These are phyloP conservation scores for Candida loeiensis DNA, from an alignment of 805 yeast species.

Conservation along the genomic window DNA sequence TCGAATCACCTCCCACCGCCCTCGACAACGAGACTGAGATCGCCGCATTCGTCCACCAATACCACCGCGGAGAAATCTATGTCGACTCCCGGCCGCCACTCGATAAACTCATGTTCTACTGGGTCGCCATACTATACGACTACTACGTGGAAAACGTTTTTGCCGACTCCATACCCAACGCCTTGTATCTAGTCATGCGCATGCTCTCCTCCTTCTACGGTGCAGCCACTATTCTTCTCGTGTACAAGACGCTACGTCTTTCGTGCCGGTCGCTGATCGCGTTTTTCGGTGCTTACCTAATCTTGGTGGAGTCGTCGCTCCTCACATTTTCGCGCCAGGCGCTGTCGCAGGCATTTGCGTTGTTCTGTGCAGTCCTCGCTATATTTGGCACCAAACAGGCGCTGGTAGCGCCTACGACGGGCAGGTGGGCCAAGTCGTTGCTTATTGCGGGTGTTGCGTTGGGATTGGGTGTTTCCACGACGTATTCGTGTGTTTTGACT, in stretches of 20 bases:
- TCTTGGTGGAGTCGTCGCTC: slow-evolving; percentile 62
- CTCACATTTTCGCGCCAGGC: slow-evolving; percentile 56
- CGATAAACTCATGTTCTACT: slow-evolving; percentile 55
- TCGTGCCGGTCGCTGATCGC: slow-evolving; percentile 51
- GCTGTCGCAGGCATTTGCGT: slow-evolving; percentile 40
- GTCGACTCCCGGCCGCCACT: slow-evolving; percentile 75
- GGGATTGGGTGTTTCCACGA: slow-evolving; percentile 60
- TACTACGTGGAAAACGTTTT: slow-evolving; percentile 22
- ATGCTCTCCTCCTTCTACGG: slow-evolving; percentile 56
- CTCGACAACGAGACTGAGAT: slow-evolving; percentile 41
- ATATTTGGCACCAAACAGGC: slow-evolving; percentile 51
- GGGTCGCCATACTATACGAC: slow-evolving; percentile 41
- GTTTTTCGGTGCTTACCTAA: slow-evolving; percentile 46
- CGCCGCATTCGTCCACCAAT: slow-evolving; percentile 38
- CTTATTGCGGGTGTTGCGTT: slow-evolving; percentile 44
- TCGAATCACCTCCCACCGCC: neutral
- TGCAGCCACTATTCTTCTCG: slow-evolving; percentile 46
- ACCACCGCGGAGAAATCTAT: slow-evolving; percentile 57
- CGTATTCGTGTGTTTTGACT: slow-evolving; percentile 70
- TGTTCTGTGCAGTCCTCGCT: slow-evolving; percentile 46
- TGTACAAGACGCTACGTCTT: slow-evolving; percentile 53
- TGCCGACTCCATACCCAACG: slow-evolving; percentile 41
- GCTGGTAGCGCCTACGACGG: slow-evolving; percentile 45
- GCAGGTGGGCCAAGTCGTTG: slow-evolving; percentile 52
- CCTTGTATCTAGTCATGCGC: slow-evolving; percentile 31